phyloP scores from a whole-genome alignment of 805 yeast species.

The Blastobotrys attinorum region DNA sequence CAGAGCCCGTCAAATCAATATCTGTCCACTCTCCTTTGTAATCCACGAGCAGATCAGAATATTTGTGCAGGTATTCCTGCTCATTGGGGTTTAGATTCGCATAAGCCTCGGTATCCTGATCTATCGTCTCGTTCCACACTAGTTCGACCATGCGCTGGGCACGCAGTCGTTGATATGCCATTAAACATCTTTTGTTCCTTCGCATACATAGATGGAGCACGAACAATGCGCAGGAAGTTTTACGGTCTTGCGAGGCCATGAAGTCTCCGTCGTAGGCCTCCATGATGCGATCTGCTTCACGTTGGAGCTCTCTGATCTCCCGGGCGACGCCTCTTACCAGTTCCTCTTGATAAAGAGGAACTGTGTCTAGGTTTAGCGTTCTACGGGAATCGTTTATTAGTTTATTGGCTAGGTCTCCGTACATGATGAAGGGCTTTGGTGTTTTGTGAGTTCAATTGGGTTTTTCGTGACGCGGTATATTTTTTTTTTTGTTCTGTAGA shows the following conservation, averaged over 20 bases:
- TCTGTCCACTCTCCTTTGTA: constrained; percentile 76
- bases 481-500: no score
- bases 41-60: constrained; percentile 62
- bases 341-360: constrained; percentile 69
- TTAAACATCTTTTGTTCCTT: constrained; percentile 79
- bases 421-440: no score
- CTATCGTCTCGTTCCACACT: constrained; percentile 51
- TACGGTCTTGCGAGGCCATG: constrained; percentile 24
- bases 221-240: constrained; percentile 34
- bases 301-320: constrained; percentile 47
- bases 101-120: constrained; percentile 26
- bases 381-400: constrained; percentile 82
- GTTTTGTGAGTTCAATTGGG: no score
- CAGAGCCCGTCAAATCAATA: constrained; percentile 78
- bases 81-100: constrained; percentile 65
- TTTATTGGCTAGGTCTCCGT: constrained; percentile 81
- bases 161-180: constrained; percentile 74
- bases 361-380: constrained; percentile 50
- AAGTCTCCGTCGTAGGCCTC: constrained; percentile 14
- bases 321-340: constrained; percentile 59
- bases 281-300: constrained; percentile 45
- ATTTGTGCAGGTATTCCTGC: constrained; percentile 65
- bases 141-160: constrained; percentile 57
- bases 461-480: no score
- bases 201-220: constrained; percentile 71